A percentile compares a stretch with the other conserved stretches of the same genome.
Evolutionary conservation across 352 stramenopile genomes (phyloP).

Genomic region (Pythium rhizo-oryzae): DNA sequence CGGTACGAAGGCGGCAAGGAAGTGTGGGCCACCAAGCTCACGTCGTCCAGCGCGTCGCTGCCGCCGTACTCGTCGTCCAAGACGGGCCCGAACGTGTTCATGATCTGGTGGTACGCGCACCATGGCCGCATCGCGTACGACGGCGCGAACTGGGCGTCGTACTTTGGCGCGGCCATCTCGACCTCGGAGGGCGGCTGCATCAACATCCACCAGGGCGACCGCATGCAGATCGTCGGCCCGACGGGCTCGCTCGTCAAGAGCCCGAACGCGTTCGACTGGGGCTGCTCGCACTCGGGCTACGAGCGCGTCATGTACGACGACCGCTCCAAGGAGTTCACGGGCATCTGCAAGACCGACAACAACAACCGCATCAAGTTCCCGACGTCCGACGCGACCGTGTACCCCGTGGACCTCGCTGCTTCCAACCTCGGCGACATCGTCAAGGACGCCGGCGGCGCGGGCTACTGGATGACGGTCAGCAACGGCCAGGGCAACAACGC

Average conservation of each 20-base stretch:
- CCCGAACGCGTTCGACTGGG: conserved; percentile 54
- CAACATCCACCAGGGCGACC: conserved; percentile 72
- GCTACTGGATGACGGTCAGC: conserved; percentile 67
- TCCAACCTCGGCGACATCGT: conserved; percentile 60
- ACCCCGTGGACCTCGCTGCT: conserved; percentile 50
- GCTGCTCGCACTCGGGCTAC: conserved; percentile 64
- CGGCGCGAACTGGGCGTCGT: conserved; percentile 63
- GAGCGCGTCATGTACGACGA: conserved; percentile 62
- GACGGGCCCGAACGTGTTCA: conserved; percentile 52
- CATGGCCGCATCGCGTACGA: conserved; percentile 63
- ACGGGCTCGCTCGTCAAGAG: conserved; percentile 42
- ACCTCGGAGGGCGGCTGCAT: conserved; percentile 58
- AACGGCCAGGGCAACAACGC: conserved; percentile 52
- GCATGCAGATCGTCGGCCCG: conserved; percentile 63
- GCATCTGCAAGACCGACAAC: conserved; percentile 71
- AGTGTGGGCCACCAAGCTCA: conserved; percentile 61
- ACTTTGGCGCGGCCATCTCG: conserved; percentile 62
- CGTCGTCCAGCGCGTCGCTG: conserved; percentile 47
- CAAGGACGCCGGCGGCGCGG: conserved; percentile 37
- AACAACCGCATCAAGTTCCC: conserved; percentile 74
- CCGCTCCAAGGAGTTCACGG: conserved; percentile 44
- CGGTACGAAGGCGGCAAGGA: conserved; percentile 55
- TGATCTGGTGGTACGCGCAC: conserved; percentile 77
- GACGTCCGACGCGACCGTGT: conserved; percentile 56
- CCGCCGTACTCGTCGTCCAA: conserved; percentile 54